Conservation (phyloP, 345 rosid genomes). For the Euphorbia lathyris region DNA sequence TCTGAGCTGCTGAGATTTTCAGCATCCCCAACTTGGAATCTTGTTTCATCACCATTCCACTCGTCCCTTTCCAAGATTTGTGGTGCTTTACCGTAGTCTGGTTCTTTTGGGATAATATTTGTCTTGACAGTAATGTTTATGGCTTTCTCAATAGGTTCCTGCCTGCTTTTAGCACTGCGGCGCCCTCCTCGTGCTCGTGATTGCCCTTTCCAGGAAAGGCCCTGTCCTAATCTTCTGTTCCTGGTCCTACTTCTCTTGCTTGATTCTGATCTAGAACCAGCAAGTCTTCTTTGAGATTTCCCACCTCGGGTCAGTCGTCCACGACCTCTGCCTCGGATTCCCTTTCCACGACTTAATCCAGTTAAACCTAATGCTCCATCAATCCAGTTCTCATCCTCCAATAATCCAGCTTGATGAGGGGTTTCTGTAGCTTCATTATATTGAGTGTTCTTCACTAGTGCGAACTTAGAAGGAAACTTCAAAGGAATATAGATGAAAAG, state of each 20-base stretch:
- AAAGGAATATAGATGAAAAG: slow-evolving; percentile 12
- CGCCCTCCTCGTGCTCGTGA: slow-evolving; percentile 45
- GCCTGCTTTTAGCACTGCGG: slow-evolving; percentile 47
- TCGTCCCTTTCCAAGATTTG: slow-evolving; percentile 20
- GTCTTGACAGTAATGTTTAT: slow-evolving; percentile 28
- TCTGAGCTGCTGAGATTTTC: slow-evolving; percentile 61
- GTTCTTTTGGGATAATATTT: slow-evolving; percentile 18
- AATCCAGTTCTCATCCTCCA: slow-evolving; percentile 50
- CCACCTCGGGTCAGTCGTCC: slow-evolving; percentile 37
- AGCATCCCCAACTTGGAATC: slow-evolving; percentile 32
- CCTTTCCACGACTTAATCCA: slow-evolving; percentile 43
- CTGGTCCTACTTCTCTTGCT: slow-evolving; percentile 39
- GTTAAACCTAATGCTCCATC: slow-evolving; percentile 34
- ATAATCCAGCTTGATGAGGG: slow-evolving; percentile 29
- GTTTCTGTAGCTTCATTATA: slow-evolving; percentile 29
- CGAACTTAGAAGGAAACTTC: slow-evolving; percentile 39
- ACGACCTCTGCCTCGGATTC: slow-evolving; percentile 42
- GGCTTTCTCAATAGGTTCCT: slow-evolving; percentile 40
- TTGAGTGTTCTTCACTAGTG: slow-evolving; percentile 33
- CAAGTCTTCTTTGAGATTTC: slow-evolving; percentile 37
- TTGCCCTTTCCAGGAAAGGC: slow-evolving; percentile 43
- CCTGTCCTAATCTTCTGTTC: slow-evolving; percentile 26
- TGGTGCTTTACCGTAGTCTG: slow-evolving; percentile 23
- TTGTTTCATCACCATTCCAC: slow-evolving; percentile 38
- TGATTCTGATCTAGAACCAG: slow-evolving; percentile 36